Base-by-base conservation (phyloP, 176 grass and related monocot species). In the Oryza glumipatula region DNA sequence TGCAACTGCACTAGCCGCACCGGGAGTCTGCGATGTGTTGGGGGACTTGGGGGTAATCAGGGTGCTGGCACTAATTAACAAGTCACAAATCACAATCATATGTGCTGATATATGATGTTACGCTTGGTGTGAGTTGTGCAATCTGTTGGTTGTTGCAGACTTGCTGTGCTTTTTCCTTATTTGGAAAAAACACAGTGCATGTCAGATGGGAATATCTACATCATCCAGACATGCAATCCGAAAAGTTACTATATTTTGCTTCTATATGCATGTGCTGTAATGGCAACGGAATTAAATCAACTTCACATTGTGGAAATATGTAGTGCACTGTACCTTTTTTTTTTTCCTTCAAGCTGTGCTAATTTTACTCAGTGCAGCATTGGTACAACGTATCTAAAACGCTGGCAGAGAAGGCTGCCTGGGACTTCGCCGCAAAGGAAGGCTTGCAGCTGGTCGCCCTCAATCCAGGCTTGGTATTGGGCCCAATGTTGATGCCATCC, bases 351-450 rank as follows among this genome's bases (percentile, higher is more conserved):
- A 11, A 70, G 19, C 8, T 21, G 51, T 26, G 51, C 23, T 64
- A 8, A 61, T 28, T 52, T 54, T 61, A 44, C 65, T 58, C 28
- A 1, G 2, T 76, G 67, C 76, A 92, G 90, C 2, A 84, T 30
- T 92, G 88, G 90, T 92, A 95, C 36, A 76, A 56, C 58, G 32
- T 94, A 7, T 90, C 93, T 1, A 95, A 95, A 64, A 95, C 85
- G 38, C 70, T 90, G 75, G 90, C 88, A 13, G 93, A 92, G 87
- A 88, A 56, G 38, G 90, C 82, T 6, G 88, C 90, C 24, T 92
- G 93, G 90, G 58, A 86, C 1, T 92, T 92, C 17, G 90, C 85
- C 28, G 70, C 15, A 13, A 43, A 71, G 30, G 90, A 92, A 19
- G 85, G 75, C 11, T 28, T 95, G 66, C 74, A 86, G 76, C 35